Percentiles rank a stretch among this genome's conserved stretches.
phyloP scores from a whole-genome alignment of 2,329 filamentous ascomycete species.

The Colletotrichum spinosum region DNA sequence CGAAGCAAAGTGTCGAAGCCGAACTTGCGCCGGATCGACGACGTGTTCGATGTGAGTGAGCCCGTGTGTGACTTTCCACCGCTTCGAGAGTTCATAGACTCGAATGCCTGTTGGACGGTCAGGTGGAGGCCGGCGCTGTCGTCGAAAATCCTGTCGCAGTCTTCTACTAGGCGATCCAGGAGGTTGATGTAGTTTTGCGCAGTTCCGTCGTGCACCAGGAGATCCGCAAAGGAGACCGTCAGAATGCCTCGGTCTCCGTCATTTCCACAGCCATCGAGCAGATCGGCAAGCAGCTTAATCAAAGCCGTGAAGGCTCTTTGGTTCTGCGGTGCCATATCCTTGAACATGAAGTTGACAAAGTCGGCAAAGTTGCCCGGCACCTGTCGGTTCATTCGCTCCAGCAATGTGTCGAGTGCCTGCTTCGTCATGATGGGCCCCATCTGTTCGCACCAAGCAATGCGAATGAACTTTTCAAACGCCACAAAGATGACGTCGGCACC shows the following conservation, averaged over 20 bases:
- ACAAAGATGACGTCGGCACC: conserved; percentile 88
- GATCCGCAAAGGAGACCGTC: conserved; percentile 88
- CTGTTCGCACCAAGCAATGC: conserved; percentile 87
- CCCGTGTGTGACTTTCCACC: conserved; percentile 71
- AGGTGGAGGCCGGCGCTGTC: conserved; percentile 53
- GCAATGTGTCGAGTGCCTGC: conserved; percentile 78
- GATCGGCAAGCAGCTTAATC: conserved; percentile 86
- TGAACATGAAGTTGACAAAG: conserved; percentile 73
- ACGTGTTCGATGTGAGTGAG: conserved; percentile 86
- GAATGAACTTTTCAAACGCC: conserved; percentile 93
- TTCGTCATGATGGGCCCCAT: conserved; percentile 87
- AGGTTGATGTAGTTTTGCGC: conserved; percentile 89
- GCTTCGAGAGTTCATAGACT: conserved; percentile 70
- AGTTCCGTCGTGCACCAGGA: conserved; percentile 81
- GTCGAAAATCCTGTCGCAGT: conserved; percentile 90
- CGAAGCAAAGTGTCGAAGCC: conserved; percentile 81
- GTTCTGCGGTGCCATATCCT: conserved; percentile 76
- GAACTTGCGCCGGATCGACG: conserved; percentile 86
- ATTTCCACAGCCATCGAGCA: conserved; percentile 90
- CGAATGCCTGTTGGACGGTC: conserved; percentile 58
- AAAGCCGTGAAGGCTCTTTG: conserved; percentile 84
- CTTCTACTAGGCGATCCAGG: conserved; percentile 88
- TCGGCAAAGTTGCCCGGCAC: conserved; percentile 80
- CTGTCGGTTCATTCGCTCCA: conserved; percentile 72
- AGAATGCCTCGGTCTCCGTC: conserved; percentile 90